phyloP scores from a whole-genome alignment of 164 flowering plant species.

The Cinnamomum micranthum region DNA sequence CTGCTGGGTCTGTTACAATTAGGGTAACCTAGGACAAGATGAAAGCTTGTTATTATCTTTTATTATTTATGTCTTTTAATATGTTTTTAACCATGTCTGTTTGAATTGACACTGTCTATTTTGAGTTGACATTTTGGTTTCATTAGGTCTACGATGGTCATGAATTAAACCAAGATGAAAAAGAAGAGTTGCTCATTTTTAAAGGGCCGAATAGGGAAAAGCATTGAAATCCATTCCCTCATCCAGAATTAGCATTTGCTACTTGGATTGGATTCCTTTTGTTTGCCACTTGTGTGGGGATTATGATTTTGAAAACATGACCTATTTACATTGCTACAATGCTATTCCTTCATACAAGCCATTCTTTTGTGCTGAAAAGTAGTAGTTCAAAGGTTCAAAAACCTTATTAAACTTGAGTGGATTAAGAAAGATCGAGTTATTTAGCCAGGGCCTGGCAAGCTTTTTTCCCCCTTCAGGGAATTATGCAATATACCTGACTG shows the following conservation, averaged over 20 bases:
- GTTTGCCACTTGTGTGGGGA: no score
- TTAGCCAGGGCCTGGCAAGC: no score
- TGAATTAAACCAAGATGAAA: not conserved
- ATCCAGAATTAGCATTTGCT: not conserved
- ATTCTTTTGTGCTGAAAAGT: no score
- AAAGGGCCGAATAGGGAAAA: not conserved
- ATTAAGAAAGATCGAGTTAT: no score
- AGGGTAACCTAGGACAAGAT: not conserved
- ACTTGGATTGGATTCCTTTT: not conserved
- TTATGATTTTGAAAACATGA: no score
- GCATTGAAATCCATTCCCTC: not conserved
- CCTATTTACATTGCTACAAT: no score
- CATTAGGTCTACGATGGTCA: not conserved
- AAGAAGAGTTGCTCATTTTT: not conserved
- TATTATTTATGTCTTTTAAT: not conserved
- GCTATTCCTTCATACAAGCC: no score
- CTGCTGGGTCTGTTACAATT: not conserved
- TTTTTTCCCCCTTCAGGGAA: no score
- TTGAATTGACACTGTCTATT: not conserved
- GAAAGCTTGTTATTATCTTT: not conserved
- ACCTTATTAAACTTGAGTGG: no score
- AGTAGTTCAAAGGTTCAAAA: no score
- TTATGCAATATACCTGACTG: no score
- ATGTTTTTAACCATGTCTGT: not conserved
- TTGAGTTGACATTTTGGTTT: not conserved